Percentiles rank a stretch among this genome's conserved stretches.
Conservation (phyloP, 495 filamentous ascomycete genomes). For the Chaetomium tenue region DNA sequence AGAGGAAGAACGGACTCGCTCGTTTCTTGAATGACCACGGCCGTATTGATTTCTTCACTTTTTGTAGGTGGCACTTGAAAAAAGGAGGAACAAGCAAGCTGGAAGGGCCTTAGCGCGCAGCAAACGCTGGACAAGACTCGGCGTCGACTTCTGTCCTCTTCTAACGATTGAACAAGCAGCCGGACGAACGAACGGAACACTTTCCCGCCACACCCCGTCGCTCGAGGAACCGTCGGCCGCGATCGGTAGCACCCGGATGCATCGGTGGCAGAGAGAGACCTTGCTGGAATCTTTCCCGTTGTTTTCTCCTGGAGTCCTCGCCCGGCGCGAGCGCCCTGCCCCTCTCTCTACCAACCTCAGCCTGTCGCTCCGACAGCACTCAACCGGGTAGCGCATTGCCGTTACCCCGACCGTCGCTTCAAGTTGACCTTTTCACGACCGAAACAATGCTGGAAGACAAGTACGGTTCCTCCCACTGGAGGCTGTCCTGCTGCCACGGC, state of each 20-base stretch:
- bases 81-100: neutral
- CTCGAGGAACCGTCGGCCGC: neutral
- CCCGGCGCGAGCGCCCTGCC: constrained; percentile 42
- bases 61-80: neutral
- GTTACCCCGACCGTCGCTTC: constrained; percentile 40
- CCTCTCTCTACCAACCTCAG: constrained; percentile 10
- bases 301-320: constrained; percentile 31
- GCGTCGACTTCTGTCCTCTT: constrained; percentile 17
- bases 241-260: constrained; percentile 15
- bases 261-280: constrained; percentile 13
- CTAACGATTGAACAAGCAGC: constrained; percentile 2
- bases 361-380: constrained; percentile 10
- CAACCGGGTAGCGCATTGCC: constrained; percentile 30
- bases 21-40: constrained; percentile 13
- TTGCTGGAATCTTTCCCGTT: constrained; percentile 7
- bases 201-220: neutral
- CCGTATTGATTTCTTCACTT: neutral
- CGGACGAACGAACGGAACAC: constrained; percentile 1
- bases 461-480: constrained; percentile 51
- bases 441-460: constrained; percentile 80
- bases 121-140: neutral
- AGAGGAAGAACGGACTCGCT: constrained; percentile 2
- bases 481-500: neutral
- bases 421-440: constrained; percentile 14
- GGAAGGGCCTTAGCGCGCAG: neutral